These are phyloP conservation scores for Aspergillus olivimuriae DNA, from an alignment of 495 filamentous ascomycete genomes.

Conservation along the genomic window DNA sequence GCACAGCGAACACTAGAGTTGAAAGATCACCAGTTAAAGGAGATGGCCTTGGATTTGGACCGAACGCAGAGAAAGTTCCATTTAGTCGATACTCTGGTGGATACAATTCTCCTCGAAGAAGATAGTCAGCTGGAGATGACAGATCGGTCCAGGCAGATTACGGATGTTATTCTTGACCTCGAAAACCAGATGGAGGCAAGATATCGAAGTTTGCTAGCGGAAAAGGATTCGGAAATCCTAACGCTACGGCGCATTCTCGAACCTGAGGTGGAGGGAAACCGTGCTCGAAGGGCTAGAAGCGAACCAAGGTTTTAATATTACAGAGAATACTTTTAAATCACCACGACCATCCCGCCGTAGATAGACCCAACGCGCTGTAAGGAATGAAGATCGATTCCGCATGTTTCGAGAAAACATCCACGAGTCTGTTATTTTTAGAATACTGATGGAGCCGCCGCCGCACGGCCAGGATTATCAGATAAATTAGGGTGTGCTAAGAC, in stretches of 20 bases:
- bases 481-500: too few species aligned
- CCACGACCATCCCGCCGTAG: too few species aligned
- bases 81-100: conserved; percentile 5
- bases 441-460: too few species aligned
- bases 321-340: too few species aligned
- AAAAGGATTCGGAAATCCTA: conserved; percentile 2
- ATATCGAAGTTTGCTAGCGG: not conserved
- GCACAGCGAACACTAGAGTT: not conserved
- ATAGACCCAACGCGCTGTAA: too few species aligned
- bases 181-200: conserved; percentile 3
- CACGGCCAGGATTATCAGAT: too few species aligned
- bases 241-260: too few species aligned
- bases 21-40: not conserved
- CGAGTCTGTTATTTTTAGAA: too few species aligned
- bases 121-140: conserved; percentile 2
- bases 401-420: too few species aligned
- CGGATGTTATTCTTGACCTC: conserved; percentile 5
- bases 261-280: not conserved
- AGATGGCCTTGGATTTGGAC: conserved; percentile 4
- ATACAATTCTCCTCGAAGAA: conserved; percentile 5
- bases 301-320: not conserved
- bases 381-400: too few species aligned
- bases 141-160: conserved; percentile 5
- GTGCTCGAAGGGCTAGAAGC: not conserved
- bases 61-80: conserved; percentile 4